A percentile compares a stretch with the other conserved stretches of the same genome.
Evolutionary conservation across 139 green algal genomes (phyloP).

Genomic region (Chlorella sp.): DNA sequence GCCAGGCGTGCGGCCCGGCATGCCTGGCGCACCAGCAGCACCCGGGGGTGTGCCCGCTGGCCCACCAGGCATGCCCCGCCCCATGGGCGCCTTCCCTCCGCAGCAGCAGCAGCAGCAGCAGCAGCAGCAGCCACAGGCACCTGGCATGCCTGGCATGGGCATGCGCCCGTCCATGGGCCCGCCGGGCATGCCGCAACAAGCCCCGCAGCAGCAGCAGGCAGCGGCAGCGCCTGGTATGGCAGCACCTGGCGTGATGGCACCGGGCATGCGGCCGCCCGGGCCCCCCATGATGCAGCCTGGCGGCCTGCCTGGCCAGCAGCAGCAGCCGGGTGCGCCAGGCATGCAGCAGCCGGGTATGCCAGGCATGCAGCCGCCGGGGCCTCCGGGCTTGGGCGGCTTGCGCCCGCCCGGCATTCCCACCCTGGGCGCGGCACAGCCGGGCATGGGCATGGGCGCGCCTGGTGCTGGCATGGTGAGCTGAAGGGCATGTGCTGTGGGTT

Average conservation of each 20-base stretch:
- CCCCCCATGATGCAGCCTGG: conserved; percentile 10
- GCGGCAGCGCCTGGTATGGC: background rate
- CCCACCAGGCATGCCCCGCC: background rate
- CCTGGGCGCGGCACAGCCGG: background rate
- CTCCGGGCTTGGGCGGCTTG: background rate
- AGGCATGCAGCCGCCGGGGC: conserved; percentile 4
- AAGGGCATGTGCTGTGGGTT: background rate
- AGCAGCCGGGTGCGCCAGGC: background rate
- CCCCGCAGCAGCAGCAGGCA: conserved; percentile 17
- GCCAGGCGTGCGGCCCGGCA: background rate
- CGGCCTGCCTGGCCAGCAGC: background rate
- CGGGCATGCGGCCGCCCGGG: conserved; percentile 13
- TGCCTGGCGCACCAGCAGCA: background rate
- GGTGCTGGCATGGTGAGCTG: conserved; percentile 21
- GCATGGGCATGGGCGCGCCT: conserved; percentile 21
- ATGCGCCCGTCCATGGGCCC: background rate
- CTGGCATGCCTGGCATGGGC: background rate
- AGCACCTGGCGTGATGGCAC: background rate
- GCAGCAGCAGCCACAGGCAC: conserved; percentile 25
- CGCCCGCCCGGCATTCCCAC: conserved; percentile 7
- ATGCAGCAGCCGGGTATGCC: conserved; percentile 1
- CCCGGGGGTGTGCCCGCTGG: background rate
- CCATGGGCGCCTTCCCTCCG: background rate
- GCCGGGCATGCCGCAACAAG: conserved; percentile 19
- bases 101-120: conserved; percentile 16